A percentile compares a stretch with the other conserved stretches of the same genome.
Conservation (phyloP, 1,139 yeast genomes). For the Meyerozyma sp. region DNA sequence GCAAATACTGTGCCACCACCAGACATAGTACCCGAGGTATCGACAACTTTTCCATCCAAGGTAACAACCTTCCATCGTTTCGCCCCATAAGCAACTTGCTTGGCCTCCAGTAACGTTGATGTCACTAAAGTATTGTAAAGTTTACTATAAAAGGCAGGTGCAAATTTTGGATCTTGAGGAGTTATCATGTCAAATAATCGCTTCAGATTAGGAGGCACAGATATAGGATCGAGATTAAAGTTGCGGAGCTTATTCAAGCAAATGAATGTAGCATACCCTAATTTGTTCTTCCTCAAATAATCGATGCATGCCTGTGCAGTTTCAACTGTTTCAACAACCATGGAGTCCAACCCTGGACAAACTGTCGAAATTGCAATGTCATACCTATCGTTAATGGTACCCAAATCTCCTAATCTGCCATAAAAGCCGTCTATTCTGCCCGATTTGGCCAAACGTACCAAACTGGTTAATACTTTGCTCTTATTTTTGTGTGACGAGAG, state of each 20-base stretch:
- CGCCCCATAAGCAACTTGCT: constrained; percentile 80
- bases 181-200: constrained; percentile 79
- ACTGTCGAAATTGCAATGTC: constrained; percentile 96
- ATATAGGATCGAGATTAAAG: constrained; percentile 54
- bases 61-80: constrained; percentile 87
- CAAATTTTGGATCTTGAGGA: constrained; percentile 62
- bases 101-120: constrained; percentile 70
- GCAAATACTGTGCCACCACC: constrained; percentile 84
- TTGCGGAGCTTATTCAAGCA: constrained; percentile 69
- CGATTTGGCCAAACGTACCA: constrained; percentile 64
- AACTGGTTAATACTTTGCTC: constrained; percentile 66
- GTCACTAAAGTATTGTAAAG: constrained; percentile 87
- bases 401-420: constrained; percentile 89
- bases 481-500: constrained; percentile 59
- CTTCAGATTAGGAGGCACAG: constrained; percentile 62
- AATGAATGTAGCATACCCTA: constrained; percentile 89
- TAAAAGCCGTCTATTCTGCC: constrained; percentile 85
- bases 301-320: constrained; percentile 91
- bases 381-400: constrained; percentile 78
- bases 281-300: constrained; percentile 71
- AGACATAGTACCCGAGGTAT: constrained; percentile 93
- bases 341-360: constrained; percentile 83
- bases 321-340: constrained; percentile 92
- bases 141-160: constrained; percentile 87
- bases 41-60: constrained; percentile 86